A percentile compares a stretch with the other conserved stretches of the same genome.
Evolutionary conservation across 2,329 filamentous ascomycete species (phyloP).

Genomic region (Trichoderma harzianum): DNA sequence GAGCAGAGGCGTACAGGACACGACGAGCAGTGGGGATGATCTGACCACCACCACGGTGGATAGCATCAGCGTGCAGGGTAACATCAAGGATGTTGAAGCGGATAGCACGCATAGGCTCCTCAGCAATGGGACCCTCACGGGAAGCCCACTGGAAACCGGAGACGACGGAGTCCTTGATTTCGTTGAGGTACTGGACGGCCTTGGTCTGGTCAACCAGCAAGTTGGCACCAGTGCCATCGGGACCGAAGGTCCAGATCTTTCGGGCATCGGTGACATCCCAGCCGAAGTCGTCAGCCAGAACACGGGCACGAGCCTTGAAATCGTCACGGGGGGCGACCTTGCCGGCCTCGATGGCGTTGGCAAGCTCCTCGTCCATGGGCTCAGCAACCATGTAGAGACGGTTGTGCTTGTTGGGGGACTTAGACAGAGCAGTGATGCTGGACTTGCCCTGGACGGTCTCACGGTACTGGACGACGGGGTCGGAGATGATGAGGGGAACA

Average conservation of each 20-base stretch:
- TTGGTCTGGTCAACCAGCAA: constrained; percentile 99
- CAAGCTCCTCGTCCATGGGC: constrained; percentile 88
- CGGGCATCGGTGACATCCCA: constrained; percentile 99
- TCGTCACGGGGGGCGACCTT: constrained; percentile 95
- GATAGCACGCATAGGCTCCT: constrained; percentile 96
- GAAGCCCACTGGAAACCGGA: constrained; percentile 99
- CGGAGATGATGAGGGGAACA: constrained; percentile 95
- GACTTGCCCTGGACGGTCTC: constrained; percentile 85
- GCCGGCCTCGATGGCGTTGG: constrained; percentile 83
- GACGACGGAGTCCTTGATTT: constrained; percentile 99
- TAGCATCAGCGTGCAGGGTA: constrained; percentile 98
- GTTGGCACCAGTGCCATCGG: constrained; percentile 96
- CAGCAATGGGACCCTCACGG: constrained; percentile 93
- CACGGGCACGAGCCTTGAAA: constrained; percentile 96
- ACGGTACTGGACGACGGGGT: constrained; percentile 98
- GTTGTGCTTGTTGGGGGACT: constrained; percentile 99
- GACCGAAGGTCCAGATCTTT: constrained; percentile 99
- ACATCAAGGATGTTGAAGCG: constrained; percentile 99
- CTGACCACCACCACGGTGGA: constrained; percentile 99
- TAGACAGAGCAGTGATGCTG: constrained; percentile 94
- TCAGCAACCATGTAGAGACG: constrained; percentile 95
- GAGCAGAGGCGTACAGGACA: constrained; percentile 89
- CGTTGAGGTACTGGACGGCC: constrained; percentile 99
- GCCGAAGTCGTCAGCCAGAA: constrained; percentile 93
- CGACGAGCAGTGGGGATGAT: constrained; percentile 97